These are phyloP conservation scores for Escallonia rubra DNA, from an alignment of 129 eudicot species.

Conservation along the genomic window DNA sequence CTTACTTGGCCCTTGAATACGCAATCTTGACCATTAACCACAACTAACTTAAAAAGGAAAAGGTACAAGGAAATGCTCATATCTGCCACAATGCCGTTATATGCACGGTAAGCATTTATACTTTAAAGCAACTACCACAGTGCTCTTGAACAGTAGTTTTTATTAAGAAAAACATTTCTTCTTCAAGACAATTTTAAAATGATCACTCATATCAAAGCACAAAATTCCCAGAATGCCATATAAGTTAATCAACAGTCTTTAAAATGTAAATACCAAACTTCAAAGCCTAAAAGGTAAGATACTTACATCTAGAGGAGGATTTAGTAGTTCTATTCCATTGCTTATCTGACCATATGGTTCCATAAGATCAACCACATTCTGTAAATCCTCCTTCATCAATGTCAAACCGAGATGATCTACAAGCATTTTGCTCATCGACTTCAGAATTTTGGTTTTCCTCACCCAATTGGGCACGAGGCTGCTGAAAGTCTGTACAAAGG, in stretches of 20 bases:
- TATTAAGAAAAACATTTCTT: too few species aligned
- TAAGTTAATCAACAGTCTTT: background rate
- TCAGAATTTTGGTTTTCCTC: slow-evolving; percentile 52
- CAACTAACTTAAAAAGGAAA: too few species aligned
- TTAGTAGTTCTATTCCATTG: slow-evolving; percentile 66
- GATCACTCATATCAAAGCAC: too few species aligned
- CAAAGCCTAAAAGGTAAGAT: slow-evolving; percentile 10
- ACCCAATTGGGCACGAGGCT: slow-evolving; percentile 60
- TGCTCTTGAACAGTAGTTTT: too few species aligned
- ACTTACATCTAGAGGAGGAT: slow-evolving; percentile 79
- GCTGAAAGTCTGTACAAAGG: slow-evolving; percentile 66
- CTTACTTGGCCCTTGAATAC: too few species aligned
- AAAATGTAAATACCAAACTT: background rate
- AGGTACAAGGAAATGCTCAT: too few species aligned
- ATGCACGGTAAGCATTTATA: too few species aligned
- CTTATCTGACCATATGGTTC: slow-evolving; percentile 91
- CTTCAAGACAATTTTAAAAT: too few species aligned
- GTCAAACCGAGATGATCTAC: slow-evolving; percentile 88
- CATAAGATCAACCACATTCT: slow-evolving; percentile 81
- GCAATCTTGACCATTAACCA: too few species aligned
- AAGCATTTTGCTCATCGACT: slow-evolving; percentile 51
- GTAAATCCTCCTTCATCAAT: slow-evolving; percentile 78
- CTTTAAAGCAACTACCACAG: too few species aligned
- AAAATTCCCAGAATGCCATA: too few species aligned
- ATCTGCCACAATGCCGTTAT: too few species aligned